Conservation (phyloP, 768 basidiomycete genomes). For the Hericium alpestre region DNA sequence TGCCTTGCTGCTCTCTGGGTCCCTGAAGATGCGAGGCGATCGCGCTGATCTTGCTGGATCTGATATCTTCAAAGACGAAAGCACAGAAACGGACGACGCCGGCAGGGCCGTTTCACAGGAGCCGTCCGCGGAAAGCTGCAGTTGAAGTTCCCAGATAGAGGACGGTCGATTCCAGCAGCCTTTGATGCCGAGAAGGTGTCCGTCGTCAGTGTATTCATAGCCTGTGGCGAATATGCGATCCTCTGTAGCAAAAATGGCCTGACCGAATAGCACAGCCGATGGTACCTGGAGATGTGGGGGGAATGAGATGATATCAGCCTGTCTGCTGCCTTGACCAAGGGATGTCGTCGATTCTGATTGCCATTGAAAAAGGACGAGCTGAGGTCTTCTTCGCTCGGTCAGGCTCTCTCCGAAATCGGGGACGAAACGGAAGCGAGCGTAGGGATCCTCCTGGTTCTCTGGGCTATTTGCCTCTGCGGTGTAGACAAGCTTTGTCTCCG, state of each 20-base stretch:
- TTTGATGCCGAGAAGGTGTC: conserved; percentile 20
- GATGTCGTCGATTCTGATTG: not conserved
- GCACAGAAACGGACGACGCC: not conserved
- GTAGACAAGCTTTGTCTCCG: conserved; percentile 11
- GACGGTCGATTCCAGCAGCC: conserved; percentile 22
- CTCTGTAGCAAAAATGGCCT: conserved; percentile 9
- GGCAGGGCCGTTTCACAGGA: too few relatives aligned
- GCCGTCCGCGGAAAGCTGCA: not conserved
- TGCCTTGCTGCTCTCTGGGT: not conserved
- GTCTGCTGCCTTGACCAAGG: not conserved
- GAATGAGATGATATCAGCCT: too few relatives aligned
- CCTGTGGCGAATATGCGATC: conserved; percentile 18
- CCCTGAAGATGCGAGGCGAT: not conserved
- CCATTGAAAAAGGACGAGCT: conserved; percentile 7
- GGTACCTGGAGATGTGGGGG: too few relatives aligned
- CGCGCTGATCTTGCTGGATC: not conserved
- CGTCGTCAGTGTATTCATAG: conserved; percentile 17
- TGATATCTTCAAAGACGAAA: not conserved
- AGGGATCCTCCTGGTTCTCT: conserved; percentile 6
- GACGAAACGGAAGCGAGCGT: conserved; percentile 8
- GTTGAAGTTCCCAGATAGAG: conserved; percentile 17
- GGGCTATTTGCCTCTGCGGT: conserved; percentile 11
- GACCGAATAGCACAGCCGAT: conserved; percentile 6
- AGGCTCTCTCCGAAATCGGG: conserved; percentile 11
- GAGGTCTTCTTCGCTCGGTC: conserved; percentile 8